Evolutionary conservation across 2,329 filamentous ascomycete species (phyloP), one percentile per base, ranked within the genome.

Genomic region (Clonostachys sp.): DNA sequence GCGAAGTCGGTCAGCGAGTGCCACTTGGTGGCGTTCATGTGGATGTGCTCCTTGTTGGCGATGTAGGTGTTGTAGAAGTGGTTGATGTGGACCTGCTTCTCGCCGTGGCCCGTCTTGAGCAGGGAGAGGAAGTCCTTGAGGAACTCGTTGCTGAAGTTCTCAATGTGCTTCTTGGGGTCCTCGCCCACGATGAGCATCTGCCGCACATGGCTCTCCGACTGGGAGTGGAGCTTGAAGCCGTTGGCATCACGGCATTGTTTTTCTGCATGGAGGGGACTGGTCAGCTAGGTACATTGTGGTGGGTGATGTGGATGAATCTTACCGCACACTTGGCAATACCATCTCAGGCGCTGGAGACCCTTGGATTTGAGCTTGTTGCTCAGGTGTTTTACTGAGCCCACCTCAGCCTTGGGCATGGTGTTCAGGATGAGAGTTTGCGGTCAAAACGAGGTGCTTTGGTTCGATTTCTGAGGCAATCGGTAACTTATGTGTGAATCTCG

Each of bases 31-130:
- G 90, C 77, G 66, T 96, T 96, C 87, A 97, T 91, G 63, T 97
- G 94, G 9, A 94, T 74, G 62, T 97, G 92, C 59, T 90, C 79
- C 65, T 91, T 91, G 56, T 92, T 86, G 14, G 83, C 78, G 56
- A 97, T 96, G 59, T 95, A 94, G 35, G 91, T 86, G 63, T 97
- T 90, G 68, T 99, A 99, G 65, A 97, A 97, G 51, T 89, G 84
- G 61, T 99, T 99, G 45, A 91, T 81, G 34, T 91, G 80, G 2
- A 97, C 84, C 57, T 83, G 80, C 66, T 99, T 99, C 67, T 96
- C 91, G 52, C 91, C 90, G 59, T 99, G 94, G 0, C 85, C 81
- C 1, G 91, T 96, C 48, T 83, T 80, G 7, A 99, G 74, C 3
- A 94, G 74, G 48, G 82, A 74, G 2, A 95, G 53, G 57, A 96